These are phyloP conservation scores for Oryza brachyantha DNA, from an alignment of 176 grass and related monocot species.

Conservation along the genomic window DNA sequence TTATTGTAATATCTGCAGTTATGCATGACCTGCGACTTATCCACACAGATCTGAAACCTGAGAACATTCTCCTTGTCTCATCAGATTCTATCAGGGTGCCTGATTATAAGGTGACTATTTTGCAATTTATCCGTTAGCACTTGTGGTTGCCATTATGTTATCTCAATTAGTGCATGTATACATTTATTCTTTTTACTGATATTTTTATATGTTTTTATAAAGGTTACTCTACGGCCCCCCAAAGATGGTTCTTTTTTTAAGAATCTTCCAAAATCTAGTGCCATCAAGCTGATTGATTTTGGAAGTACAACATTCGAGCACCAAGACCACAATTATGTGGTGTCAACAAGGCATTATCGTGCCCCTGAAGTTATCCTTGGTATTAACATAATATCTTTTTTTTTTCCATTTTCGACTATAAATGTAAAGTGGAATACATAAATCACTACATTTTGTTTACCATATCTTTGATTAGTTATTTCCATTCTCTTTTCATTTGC, in stretches of 20 bases:
- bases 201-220: slow-evolving; percentile 30
- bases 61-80: slow-evolving; percentile 97
- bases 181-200: slow-evolving; percentile 7
- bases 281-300: slow-evolving; percentile 98
- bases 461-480: not conserved
- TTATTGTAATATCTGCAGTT: slow-evolving; percentile 38
- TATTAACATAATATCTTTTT: slow-evolving; percentile 36
- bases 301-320: slow-evolving; percentile 89
- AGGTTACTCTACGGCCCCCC: slow-evolving; percentile 60
- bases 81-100: slow-evolving; percentile 68
- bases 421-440: not conserved
- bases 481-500: slow-evolving; percentile 28
- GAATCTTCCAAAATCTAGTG: slow-evolving; percentile 89
- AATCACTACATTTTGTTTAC: slow-evolving; percentile 1
- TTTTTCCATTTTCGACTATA: not conserved
- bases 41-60: slow-evolving; percentile 97
- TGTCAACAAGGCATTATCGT: slow-evolving; percentile 93
- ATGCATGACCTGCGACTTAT: slow-evolving; percentile 97
- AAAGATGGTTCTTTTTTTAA: slow-evolving; percentile 86
- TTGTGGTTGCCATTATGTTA: not conserved
- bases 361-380: slow-evolving; percentile 98
- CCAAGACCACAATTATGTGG: slow-evolving; percentile 91
- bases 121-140: not conserved
- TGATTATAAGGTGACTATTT: slow-evolving; percentile 72
- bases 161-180: slow-evolving; percentile 14